Evolutionary conservation across 2,329 filamentous ascomycete genomes (phyloP).

Genomic region (Monosporascus sp.): DNA sequence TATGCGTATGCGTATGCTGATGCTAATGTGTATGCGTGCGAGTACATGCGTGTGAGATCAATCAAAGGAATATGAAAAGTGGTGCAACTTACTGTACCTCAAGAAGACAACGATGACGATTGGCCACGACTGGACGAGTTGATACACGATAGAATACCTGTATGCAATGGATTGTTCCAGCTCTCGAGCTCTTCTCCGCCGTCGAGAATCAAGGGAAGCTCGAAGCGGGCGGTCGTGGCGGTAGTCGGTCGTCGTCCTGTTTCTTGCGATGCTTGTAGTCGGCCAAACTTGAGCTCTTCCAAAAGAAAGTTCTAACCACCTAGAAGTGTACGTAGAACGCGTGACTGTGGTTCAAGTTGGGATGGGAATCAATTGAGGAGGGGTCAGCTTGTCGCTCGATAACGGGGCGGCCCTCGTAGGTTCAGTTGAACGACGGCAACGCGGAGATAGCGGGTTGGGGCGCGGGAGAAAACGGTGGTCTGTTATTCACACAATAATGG

Average conservation of each 20-base stretch:
- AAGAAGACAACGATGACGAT: background rate
- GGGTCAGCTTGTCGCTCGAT: conserved; percentile 9
- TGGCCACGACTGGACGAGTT: background rate
- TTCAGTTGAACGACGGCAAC: conserved; percentile 4
- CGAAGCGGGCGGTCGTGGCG: background rate
- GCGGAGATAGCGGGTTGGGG: background rate
- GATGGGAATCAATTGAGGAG: conserved; percentile 9
- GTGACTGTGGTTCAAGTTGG: too few species aligned
- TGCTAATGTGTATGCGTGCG: background rate
- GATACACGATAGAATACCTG: background rate
- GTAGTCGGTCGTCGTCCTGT: background rate
- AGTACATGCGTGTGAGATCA: background rate
- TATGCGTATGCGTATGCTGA: background rate
- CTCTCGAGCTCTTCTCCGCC: background rate
- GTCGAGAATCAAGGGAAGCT: background rate
- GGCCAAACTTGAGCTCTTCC: background rate
- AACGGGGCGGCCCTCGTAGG: background rate
- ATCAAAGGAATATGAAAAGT: background rate
- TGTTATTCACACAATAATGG: too few species aligned
- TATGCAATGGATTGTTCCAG: background rate
- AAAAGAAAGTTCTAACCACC: too few species aligned
- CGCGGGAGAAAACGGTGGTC: too few species aligned
- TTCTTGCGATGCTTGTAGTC: background rate
- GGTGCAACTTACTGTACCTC: background rate
- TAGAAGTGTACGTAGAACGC: too few species aligned